Evolutionary conservation across 352 stramenopile species (phyloP).

Genomic region (Thraustochytrium striatum): DNA sequence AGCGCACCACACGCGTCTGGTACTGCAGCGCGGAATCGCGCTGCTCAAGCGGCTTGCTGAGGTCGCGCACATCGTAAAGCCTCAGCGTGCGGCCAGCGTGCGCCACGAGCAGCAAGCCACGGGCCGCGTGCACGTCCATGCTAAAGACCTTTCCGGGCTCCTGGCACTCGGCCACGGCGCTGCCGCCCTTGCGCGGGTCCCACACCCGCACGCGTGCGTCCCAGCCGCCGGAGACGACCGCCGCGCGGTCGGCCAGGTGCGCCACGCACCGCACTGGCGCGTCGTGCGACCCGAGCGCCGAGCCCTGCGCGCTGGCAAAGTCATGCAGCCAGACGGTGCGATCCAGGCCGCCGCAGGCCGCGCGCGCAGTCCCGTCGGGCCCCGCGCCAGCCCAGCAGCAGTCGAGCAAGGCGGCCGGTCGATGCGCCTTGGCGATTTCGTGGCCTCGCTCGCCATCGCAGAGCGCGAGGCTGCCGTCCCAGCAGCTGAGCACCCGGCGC

Average conservation of each 20-base stretch:
- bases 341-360: slow-evolving; percentile 20
- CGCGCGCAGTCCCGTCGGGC: not conserved
- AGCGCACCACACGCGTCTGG: slow-evolving; percentile 55
- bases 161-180: not conserved
- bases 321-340: slow-evolving; percentile 24
- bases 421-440: not conserved
- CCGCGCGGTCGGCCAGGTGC: not conserved
- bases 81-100: slow-evolving; percentile 61
- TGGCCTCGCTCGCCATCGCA: not conserved
- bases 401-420: not conserved
- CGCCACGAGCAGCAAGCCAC: slow-evolving; percentile 51
- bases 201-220: slow-evolving; percentile 12
- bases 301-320: not conserved
- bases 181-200: not conserved
- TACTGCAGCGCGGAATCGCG: slow-evolving; percentile 66
- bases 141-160: slow-evolving; percentile 40
- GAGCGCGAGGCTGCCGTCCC: slow-evolving; percentile 24
- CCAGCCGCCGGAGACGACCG: slow-evolving; percentile 19
- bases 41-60: slow-evolving; percentile 62
- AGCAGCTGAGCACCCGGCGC: not conserved
- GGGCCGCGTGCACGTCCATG: slow-evolving; percentile 22
- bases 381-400: not conserved
- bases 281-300: slow-evolving; percentile 23
- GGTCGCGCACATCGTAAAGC: slow-evolving; percentile 78
- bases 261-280: slow-evolving; percentile 22